These are phyloP conservation scores for Neurospora tetraspora DNA, from an alignment of 495 filamentous ascomycete species.

Conservation along the genomic window DNA sequence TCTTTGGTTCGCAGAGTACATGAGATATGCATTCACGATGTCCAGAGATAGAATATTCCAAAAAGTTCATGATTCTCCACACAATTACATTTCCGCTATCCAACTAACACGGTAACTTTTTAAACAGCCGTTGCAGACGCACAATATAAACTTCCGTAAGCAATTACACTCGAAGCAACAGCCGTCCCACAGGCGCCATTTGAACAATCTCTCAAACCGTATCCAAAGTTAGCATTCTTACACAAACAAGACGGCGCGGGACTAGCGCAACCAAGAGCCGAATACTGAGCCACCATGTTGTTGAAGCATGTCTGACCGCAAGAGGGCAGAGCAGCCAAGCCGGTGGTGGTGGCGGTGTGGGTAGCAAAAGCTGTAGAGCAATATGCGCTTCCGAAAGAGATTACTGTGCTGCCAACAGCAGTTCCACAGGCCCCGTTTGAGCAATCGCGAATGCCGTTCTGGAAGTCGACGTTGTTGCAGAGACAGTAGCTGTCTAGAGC, in stretches of 20 bases:
- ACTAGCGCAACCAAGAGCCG: not conserved
- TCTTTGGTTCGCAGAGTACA: not conserved
- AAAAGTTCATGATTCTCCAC: not conserved
- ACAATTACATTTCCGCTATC: not conserved
- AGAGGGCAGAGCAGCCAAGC: not conserved
- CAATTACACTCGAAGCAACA: too few relatives aligned
- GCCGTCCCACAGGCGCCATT: not conserved
- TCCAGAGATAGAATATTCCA: not conserved
- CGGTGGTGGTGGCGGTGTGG: not conserved
- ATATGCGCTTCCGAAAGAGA: not conserved
- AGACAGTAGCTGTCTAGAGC: too few relatives aligned
- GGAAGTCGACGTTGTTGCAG: too few relatives aligned
- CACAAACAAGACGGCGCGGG: not conserved
- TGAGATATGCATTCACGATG: not conserved
- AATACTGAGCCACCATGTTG: not conserved
- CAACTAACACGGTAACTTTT: not conserved
- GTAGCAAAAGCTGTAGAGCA: too few relatives aligned
- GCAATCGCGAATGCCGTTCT: too few relatives aligned
- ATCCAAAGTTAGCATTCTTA: not conserved
- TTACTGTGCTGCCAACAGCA: not conserved
- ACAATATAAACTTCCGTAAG: too few relatives aligned
- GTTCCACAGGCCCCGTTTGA: too few relatives aligned
- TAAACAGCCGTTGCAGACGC: too few relatives aligned
- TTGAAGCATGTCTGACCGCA: not conserved
- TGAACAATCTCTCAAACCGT: not conserved